phyloP scores from a whole-genome alignment of 805 yeast species.

The Kodamaea neixiangensis region DNA sequence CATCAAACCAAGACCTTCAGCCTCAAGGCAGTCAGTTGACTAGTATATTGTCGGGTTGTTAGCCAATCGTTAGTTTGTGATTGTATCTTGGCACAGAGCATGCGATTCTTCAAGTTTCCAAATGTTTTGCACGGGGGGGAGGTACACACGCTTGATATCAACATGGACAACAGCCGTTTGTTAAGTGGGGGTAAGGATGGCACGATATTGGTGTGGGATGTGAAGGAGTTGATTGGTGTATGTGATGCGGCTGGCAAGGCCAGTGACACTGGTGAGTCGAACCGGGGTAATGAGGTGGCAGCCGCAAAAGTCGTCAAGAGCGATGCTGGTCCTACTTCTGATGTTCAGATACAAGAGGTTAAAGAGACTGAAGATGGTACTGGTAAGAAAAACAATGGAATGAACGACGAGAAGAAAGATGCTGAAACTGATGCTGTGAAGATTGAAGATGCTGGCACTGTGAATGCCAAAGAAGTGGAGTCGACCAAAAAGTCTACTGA shows the following conservation, averaged over 20 bases:
- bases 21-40: not conserved
- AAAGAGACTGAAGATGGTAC: slow-evolving; percentile 6
- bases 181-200: slow-evolving; percentile 41
- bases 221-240: slow-evolving; percentile 15
- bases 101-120: slow-evolving; percentile 38
- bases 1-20: not conserved
- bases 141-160: slow-evolving; percentile 34
- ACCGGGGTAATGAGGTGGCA: not conserved
- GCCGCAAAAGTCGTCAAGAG: not conserved
- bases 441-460: not conserved
- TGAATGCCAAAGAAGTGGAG: not conserved
- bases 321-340: not conserved
- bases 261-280: not conserved
- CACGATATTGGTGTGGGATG: slow-evolving; percentile 34
- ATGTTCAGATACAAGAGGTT: not conserved
- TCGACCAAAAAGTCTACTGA: not conserved
- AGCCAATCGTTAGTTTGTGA: not conserved
- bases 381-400: not conserved
- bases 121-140: slow-evolving; percentile 38
- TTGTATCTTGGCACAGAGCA: slow-evolving; percentile 10
- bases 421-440: not conserved
- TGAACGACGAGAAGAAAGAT: not conserved
- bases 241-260: slow-evolving; percentile 1
- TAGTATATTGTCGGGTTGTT: not conserved
- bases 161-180: slow-evolving; percentile 23